phyloP scores from a whole-genome alignment of 2,329 filamentous ascomycete genomes.

The Blumeria graminis region DNA sequence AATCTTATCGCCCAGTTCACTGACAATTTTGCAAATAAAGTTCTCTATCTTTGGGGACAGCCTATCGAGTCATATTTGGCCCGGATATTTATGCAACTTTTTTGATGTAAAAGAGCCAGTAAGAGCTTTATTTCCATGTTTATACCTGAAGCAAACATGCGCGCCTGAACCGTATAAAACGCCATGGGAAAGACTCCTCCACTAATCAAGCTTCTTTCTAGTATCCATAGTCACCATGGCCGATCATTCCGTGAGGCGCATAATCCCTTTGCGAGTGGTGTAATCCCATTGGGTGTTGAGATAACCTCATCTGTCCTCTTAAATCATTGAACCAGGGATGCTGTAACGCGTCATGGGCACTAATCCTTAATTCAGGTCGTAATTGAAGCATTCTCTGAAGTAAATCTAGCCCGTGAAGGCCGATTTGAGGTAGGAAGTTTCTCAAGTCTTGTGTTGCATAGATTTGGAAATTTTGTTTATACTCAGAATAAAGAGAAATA shows the following conservation, averaged over 20 bases:
- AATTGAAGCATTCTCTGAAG: slow-evolving; percentile 80
- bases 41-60: not conserved
- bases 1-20: too few species aligned
- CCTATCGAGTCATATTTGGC: not conserved
- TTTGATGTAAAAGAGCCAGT: not conserved
- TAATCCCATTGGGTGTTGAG: slow-evolving; percentile 8
- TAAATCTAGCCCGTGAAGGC: slow-evolving; percentile 65
- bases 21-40: not conserved
- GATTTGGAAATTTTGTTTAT: slow-evolving; percentile 84
- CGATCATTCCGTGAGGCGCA: slow-evolving; percentile 9
- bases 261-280: slow-evolving; percentile 11
- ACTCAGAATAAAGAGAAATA: slow-evolving; percentile 88
- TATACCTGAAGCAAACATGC: not conserved
- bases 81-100: not conserved
- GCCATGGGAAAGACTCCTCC: not conserved
- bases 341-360: slow-evolving; percentile 60
- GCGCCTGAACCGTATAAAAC: not conserved
- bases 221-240: slow-evolving; percentile 10
- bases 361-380: slow-evolving; percentile 74
- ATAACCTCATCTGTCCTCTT: slow-evolving; percentile 9
- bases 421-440: slow-evolving; percentile 72
- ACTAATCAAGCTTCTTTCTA: not conserved
- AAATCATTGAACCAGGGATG: slow-evolving; percentile 84
- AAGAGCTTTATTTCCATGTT: not conserved
- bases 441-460: slow-evolving; percentile 81